Evolutionary conservation across 1,284 basidiomycete species (phyloP), one percentile per base, ranked within the genome.

Genomic region (Malassezia arunalokei): DNA sequence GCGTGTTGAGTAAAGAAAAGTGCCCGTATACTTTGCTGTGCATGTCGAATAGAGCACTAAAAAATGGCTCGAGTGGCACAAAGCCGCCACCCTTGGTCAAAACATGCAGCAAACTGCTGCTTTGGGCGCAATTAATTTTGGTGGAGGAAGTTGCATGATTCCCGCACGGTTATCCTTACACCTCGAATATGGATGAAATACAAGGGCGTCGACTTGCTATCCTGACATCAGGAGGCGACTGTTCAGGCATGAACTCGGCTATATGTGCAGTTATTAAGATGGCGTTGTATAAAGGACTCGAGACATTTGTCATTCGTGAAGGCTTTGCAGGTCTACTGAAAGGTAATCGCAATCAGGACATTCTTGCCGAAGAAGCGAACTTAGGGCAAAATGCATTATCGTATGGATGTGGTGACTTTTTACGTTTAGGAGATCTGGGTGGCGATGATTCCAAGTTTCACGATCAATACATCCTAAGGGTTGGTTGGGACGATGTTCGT

Each of bases 401-500:
- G 5, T 96, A 92, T 65, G 91, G 92, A 12, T 90, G 92, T 68
- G 92, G 91, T 0, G 82, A 83, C 55, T 77, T 94, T 33, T 77
- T 98, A 47, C 85, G 81, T 63, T 87, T 96, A 67, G 92, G 92
- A 30, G 38, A 47, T 38, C 28, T 40, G 24, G 14, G 31, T 15
- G 46, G 17, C 14, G 47, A 61, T 71, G 44, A 47, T 12, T 38
- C 33, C 1, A 27, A 15, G 3, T 39, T 28, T 6, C 15, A 20
- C n/a, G 90, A 90, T 1, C 79, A 85, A 44, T 91, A 96, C 76
- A 96, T 98, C 68, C 85, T 98, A 41, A 80, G 88, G 56, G 91
- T 95, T 3, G 94, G 92, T 5, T 98, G 92, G 86, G 94, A 98
- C 71, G 94, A 98, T 75, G 92, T 96, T 24, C 79, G 88, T 31